Percentiles rank a stretch among this genome's conserved stretches.
Conservation (phyloP, 768 basidiomycete genomes). For the Clitopilus hobsonii region DNA sequence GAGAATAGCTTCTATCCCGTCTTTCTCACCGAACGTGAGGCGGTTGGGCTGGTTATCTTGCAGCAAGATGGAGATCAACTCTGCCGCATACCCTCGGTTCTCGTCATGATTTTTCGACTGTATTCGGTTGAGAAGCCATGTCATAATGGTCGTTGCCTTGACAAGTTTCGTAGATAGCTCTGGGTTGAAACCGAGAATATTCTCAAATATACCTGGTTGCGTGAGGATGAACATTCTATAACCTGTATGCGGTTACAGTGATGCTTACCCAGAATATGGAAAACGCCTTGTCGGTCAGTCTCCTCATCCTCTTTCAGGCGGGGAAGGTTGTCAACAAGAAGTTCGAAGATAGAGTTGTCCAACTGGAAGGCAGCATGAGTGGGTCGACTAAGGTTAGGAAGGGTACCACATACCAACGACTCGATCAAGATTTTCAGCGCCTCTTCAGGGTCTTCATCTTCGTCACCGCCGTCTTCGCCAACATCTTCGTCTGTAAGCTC, state of each 20-base stretch:
- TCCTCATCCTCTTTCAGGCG: slow-evolving; percentile 92
- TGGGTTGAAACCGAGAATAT: slow-evolving; percentile 83
- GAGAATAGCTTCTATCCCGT: slow-evolving; percentile 76
- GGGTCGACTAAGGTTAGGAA: slow-evolving; percentile 4
- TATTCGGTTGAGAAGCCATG: slow-evolving; percentile 78
- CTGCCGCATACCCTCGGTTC: slow-evolving; percentile 90
- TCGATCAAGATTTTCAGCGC: slow-evolving; percentile 74
- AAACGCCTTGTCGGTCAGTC: slow-evolving; percentile 86
- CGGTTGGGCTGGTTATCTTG: slow-evolving; percentile 72
- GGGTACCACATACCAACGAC: slow-evolving; percentile 53
- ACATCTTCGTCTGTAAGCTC: slow-evolving; percentile 98
- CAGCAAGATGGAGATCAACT: slow-evolving; percentile 86
- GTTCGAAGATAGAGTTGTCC: slow-evolving; percentile 77
- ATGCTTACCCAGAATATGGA: slow-evolving; percentile 77
- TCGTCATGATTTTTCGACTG: slow-evolving; percentile 74
- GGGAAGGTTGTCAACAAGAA: slow-evolving; percentile 83
- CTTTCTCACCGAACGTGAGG: slow-evolving; percentile 58
- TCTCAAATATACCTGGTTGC: slow-evolving; percentile 81
- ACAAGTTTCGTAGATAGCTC: slow-evolving; percentile 66
- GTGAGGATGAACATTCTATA: not conserved
- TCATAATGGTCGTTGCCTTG: slow-evolving; percentile 66
- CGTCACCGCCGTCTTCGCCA: slow-evolving; percentile 71
- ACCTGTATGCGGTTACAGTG: not conserved
- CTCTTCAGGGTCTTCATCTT: slow-evolving; percentile 59
- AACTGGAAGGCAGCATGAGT: slow-evolving; percentile 42